phyloP scores from a whole-genome alignment of 257 asterid genomes.

The Nemophila menziesii region DNA sequence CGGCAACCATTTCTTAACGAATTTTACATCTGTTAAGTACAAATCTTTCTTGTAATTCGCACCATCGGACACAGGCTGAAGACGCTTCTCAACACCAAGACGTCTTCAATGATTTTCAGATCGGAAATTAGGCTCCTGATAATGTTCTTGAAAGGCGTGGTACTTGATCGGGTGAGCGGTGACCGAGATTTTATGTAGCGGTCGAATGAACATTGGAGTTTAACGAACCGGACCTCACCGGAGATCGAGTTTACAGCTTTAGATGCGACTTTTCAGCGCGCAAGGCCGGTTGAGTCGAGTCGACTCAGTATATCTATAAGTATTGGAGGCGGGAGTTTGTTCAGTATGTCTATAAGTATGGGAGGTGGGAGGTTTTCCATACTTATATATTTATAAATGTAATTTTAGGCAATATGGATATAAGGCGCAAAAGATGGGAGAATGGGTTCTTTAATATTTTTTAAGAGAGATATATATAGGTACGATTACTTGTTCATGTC shows the following conservation, averaged over 20 bases:
- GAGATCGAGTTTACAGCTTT: slow-evolving; percentile 41
- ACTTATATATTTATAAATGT: too few relatives aligned
- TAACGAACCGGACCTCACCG: slow-evolving; percentile 42
- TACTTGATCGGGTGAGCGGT: slow-evolving; percentile 26
- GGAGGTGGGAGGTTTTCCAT: slow-evolving; percentile 71
- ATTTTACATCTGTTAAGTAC: slow-evolving; percentile 40
- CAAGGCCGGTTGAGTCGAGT: slow-evolving; percentile 53
- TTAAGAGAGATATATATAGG: too few relatives aligned
- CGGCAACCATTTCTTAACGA: slow-evolving; percentile 48
- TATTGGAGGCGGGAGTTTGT: too few relatives aligned
- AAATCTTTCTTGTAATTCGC: slow-evolving; percentile 56
- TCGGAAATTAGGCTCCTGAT: slow-evolving; percentile 30
- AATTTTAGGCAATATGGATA: too few relatives aligned
- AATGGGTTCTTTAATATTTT: too few relatives aligned
- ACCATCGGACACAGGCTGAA: slow-evolving; percentile 30
- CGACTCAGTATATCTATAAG: too few relatives aligned
- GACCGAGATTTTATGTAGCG: slow-evolving; percentile 61
- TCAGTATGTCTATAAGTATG: slow-evolving; percentile 59
- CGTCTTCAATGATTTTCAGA: slow-evolving; percentile 32
- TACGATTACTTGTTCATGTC: too few relatives aligned
- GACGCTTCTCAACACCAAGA: slow-evolving; percentile 63
- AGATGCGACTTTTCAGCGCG: slow-evolving; percentile 59
- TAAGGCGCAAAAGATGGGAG: too few relatives aligned
- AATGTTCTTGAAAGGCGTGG: slow-evolving; percentile 56
- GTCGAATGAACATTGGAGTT: slow-evolving; percentile 47